Base-by-base conservation (phyloP, 2,329 filamentous ascomycete genomes). In the Hymenoscyphus scutula region DNA sequence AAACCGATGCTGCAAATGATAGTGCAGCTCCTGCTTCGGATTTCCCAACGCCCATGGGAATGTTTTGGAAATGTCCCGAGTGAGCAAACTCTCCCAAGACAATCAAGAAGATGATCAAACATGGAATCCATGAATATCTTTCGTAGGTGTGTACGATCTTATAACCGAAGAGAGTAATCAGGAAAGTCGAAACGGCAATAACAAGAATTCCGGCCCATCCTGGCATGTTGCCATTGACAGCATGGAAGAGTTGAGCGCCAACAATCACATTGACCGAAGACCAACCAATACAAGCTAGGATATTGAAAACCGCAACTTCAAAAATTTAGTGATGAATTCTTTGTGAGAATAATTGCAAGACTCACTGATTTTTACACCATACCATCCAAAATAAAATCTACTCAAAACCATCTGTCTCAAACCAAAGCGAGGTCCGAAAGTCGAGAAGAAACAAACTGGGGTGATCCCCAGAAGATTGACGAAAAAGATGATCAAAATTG, bases 371-470 rank as follows among this genome's bases (percentile, higher is more conserved):
- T 89, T 89, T 34, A 86, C 85, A n/a, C 82, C 82, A 67, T 84
- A 87, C 76, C 84, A 90, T 8, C 90, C 90, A 73, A 92, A 92
- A 77, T 82, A 92, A 76, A 89, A 92, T 38, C 90, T 81, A 11
- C 88, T 87, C n/a, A 93, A 80, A 1, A 92, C 88, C 87, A 93
- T 92, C 72, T 92, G 90, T 60, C 90, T 84, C 66, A 92, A 79
- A 3, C 90, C 90, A 67, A 91, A 92, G 8, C 78, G 78, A 2
- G 90, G 87, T 2, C 90, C 90, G 71, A 92, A 91, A 19, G 85
- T 90, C 1, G 88, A 89, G 79, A 92, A 92, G 76, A 88, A 91
- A 72, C 85, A 89, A 17, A 91, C 89, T 0, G 89, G 88, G 56
- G 87, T 72, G 56, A 89, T 82, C n/a, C 88, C 89, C 10, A 94